These are phyloP conservation scores for Aspergillus caelatus DNA, from an alignment of 2,329 filamentous ascomycete genomes.

Conservation along the genomic window DNA sequence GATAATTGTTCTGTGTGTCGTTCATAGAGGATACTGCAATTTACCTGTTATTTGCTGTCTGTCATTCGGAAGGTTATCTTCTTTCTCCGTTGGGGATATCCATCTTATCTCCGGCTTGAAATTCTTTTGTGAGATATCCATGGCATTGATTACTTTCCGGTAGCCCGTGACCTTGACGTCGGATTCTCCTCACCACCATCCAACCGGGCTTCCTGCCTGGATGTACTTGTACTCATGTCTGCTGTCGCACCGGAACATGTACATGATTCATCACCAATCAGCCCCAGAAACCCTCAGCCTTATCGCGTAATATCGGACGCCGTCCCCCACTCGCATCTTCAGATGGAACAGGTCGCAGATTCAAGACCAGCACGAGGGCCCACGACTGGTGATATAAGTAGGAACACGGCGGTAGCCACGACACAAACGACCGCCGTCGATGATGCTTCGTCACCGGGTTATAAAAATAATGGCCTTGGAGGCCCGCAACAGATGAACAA, in stretches of 20 bases:
- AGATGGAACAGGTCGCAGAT: slow-evolving; percentile 38
- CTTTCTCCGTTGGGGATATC: slow-evolving; percentile 8
- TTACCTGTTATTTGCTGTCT: background rate
- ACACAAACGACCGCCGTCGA: slow-evolving; percentile 20
- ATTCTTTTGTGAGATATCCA: slow-evolving; percentile 15
- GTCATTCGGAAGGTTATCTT: background rate
- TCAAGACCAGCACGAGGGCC: slow-evolving; percentile 23
- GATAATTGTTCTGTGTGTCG: slow-evolving; percentile 6
- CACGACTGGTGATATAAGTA: slow-evolving; percentile 21
- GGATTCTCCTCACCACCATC: slow-evolving; percentile 16
- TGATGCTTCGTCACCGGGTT: slow-evolving; percentile 15
- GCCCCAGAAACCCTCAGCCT: slow-evolving; percentile 13
- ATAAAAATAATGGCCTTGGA: slow-evolving; percentile 17
- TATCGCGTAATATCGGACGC: slow-evolving; percentile 19
- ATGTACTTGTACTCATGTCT: slow-evolving; percentile 25
- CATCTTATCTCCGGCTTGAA: background rate
- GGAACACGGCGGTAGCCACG: slow-evolving; percentile 19
- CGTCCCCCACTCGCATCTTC: slow-evolving; percentile 22
- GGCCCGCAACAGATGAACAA: slow-evolving; percentile 58
- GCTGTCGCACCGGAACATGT: slow-evolving; percentile 33
- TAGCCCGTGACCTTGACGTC: slow-evolving; percentile 31
- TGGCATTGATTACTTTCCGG: slow-evolving; percentile 30
- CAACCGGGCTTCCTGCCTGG: slow-evolving; percentile 13
- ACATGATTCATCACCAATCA: slow-evolving; percentile 21
- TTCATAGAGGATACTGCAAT: slow-evolving; percentile 7